phyloP scores from a whole-genome alignment of 2,329 filamentous ascomycete genomes.

The Aspergillus thermomutatus region DNA sequence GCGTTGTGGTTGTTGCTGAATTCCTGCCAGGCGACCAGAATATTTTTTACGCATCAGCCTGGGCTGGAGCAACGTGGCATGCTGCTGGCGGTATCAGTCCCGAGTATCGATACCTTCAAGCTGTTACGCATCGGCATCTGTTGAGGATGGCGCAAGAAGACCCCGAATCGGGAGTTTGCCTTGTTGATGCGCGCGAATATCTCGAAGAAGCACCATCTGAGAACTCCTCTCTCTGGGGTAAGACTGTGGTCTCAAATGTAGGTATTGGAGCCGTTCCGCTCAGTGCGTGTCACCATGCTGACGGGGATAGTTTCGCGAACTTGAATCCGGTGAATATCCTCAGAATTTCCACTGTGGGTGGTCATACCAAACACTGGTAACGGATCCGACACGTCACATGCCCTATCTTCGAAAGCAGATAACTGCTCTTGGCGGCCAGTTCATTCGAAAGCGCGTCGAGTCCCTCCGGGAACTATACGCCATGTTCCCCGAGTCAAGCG shows the following conservation, averaged over 20 bases:
- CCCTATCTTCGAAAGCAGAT: constrained; percentile 32
- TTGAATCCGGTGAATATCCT: constrained; percentile 30
- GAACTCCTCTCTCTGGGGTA: constrained; percentile 36
- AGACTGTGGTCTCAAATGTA: constrained; percentile 34
- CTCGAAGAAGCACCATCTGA: constrained; percentile 30
- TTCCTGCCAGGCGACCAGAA: constrained; percentile 36
- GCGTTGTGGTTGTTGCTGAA: constrained; percentile 34
- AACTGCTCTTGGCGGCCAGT: constrained; percentile 28
- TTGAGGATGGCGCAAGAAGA: constrained; percentile 34
- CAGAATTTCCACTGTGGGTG: constrained; percentile 32
- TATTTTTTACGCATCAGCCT: constrained; percentile 38
- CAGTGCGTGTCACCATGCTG: neutral
- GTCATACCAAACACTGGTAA: constrained; percentile 37
- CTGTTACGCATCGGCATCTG: constrained; percentile 32
- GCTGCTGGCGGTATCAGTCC: constrained; percentile 34
- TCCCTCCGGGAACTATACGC: constrained; percentile 32
- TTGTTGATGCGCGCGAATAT: constrained; percentile 35
- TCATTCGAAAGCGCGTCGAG: constrained; percentile 31
- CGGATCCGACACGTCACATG: constrained; percentile 37
- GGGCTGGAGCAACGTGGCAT: constrained; percentile 41
- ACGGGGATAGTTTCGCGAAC: constrained; percentile 30
- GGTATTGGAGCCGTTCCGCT: neutral
- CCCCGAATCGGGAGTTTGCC: constrained; percentile 31
- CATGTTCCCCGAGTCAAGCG: constrained; percentile 33
- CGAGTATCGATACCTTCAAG: constrained; percentile 35